A percentile compares a stretch with the other conserved stretches of the same genome.
Evolutionary conservation across 2,329 filamentous ascomycete genomes (phyloP).

Genomic region (Bipolaris gigantea): DNA sequence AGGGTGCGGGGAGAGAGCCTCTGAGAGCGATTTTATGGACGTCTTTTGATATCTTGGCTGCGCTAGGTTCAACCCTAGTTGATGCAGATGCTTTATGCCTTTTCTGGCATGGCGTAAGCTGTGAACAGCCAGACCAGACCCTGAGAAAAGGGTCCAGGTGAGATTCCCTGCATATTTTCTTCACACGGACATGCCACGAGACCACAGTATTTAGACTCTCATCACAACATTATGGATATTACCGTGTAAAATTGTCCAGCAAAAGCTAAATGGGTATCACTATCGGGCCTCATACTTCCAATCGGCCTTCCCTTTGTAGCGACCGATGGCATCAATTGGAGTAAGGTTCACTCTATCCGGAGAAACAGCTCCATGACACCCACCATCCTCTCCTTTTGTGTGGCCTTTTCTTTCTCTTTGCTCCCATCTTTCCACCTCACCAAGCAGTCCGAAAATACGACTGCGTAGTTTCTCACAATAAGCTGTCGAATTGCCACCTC

Average conservation of each 20-base stretch:
- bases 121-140: constrained; percentile 11
- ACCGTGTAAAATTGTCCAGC: background rate
- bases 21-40: constrained; percentile 9
- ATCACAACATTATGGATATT: background rate
- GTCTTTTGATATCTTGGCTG: constrained; percentile 17
- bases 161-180: background rate
- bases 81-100: background rate
- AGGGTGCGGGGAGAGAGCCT: background rate
- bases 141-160: background rate
- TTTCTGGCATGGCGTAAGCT: background rate
- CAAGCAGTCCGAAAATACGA: constrained; percentile 65
- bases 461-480: constrained; percentile 64
- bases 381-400: constrained; percentile 65
- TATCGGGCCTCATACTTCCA: background rate
- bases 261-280: background rate
- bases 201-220: background rate
- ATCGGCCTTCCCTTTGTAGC: background rate
- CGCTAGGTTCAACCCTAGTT: constrained; percentile 12
- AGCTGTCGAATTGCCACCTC: constrained; percentile 59
- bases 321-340: background rate
- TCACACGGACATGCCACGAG: background rate
- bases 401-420: constrained; percentile 62
- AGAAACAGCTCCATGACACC: constrained; percentile 73
- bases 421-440: constrained; percentile 54
- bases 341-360: background rate